These are phyloP conservation scores for Carnegiea gigantea DNA, from an alignment of 179 eudicot genomes.

Conservation along the genomic window DNA sequence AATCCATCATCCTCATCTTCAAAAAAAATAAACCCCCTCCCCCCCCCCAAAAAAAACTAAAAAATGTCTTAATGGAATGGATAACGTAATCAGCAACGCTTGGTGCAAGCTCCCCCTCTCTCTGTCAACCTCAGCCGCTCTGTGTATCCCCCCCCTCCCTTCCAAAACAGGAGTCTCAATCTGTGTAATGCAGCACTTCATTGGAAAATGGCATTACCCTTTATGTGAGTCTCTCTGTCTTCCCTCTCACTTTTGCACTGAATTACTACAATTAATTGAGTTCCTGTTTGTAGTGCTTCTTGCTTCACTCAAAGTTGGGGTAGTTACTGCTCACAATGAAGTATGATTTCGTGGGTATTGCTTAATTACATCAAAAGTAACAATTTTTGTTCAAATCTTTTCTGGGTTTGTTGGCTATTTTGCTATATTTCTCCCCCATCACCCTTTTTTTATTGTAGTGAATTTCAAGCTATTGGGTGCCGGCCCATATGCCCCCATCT, in stretches of 20 bases:
- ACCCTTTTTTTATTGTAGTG: background rate
- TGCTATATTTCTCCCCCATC: background rate
- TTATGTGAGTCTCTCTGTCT: slow-evolving; percentile 19
- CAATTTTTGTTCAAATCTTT: background rate
- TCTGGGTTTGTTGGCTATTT: background rate
- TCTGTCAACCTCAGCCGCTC: background rate
- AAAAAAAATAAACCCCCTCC: too few relatives aligned
- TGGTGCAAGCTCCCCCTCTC: slow-evolving; percentile 8
- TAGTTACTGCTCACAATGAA: too few relatives aligned
- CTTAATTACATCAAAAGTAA: background rate
- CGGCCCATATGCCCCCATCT: background rate
- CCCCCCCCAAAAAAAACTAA: too few relatives aligned
- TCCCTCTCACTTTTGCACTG: background rate
- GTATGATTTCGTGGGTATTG: background rate
- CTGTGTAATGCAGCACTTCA: background rate
- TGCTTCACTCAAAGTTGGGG: background rate
- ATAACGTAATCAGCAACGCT: slow-evolving; percentile 22
- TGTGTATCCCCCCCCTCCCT: background rate
- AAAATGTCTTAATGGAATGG: too few relatives aligned
- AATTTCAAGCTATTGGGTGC: background rate
- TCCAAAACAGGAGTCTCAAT: background rate
- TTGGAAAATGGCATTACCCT: slow-evolving; percentile 19
- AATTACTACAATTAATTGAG: background rate
- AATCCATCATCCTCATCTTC: too few relatives aligned
- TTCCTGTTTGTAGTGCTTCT: background rate